Evolutionary conservation across 176 grass and related monocot genomes (phyloP).

Genomic region (Oryza longistaminata): DNA sequence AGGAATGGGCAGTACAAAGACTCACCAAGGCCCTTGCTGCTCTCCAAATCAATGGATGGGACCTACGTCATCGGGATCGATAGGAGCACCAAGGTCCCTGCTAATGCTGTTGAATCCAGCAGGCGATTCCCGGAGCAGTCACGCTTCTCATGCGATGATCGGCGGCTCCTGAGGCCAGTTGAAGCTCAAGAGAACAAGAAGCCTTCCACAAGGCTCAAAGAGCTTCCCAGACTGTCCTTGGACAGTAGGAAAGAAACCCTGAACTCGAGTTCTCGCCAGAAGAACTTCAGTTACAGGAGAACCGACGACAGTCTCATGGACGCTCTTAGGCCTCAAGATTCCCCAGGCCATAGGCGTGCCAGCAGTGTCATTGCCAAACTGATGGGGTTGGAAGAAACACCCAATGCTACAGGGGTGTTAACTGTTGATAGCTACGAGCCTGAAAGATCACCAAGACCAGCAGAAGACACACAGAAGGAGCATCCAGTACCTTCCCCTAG

Average conservation of each 20-base stretch:
- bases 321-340: constrained; percentile 54
- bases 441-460: constrained; percentile 42
- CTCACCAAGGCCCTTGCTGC: constrained; percentile 82
- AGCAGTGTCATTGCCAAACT: constrained; percentile 84
- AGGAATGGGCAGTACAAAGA: constrained; percentile 57
- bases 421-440: constrained; percentile 32
- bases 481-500: constrained; percentile 39
- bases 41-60: constrained; percentile 83
- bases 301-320: constrained; percentile 49
- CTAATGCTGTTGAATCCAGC: constrained; percentile 41
- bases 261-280: constrained; percentile 49
- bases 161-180: constrained; percentile 43
- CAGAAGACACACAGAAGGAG: constrained; percentile 26
- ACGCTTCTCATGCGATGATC: constrained; percentile 77
- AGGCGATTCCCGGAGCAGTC: constrained; percentile 49
- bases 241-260: constrained; percentile 89
- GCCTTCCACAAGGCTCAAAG: constrained; percentile 55
- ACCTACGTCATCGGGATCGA: constrained; percentile 74
- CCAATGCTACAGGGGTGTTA: constrained; percentile 43
- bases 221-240: constrained; percentile 86
- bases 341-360: constrained; percentile 51
- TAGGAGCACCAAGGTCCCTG: constrained; percentile 51
- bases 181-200: constrained; percentile 63
- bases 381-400: constrained; percentile 87
- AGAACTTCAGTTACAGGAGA: constrained; percentile 51